These are phyloP conservation scores for Mycena epipterygia DNA, from an alignment of 768 basidiomycete genomes.

Conservation along the genomic window DNA sequence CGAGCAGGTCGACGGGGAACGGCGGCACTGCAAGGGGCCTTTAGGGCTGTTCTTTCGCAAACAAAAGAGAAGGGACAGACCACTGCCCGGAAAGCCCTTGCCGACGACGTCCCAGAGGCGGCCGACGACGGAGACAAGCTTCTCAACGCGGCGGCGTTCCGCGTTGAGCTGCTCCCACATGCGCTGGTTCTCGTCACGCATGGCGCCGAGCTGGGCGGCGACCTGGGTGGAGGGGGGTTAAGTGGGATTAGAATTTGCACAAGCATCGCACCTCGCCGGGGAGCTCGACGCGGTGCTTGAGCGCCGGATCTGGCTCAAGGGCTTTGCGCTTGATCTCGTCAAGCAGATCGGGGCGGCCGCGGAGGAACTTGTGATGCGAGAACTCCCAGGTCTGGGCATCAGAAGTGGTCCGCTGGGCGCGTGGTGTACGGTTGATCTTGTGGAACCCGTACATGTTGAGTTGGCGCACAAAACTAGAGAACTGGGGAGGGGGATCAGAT, in stretches of 20 bases:
- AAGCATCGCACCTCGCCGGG: conserved; percentile 78
- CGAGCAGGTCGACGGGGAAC: conserved; percentile 67
- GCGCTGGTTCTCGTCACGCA: conserved; percentile 80
- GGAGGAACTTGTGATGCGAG: conserved; percentile 88
- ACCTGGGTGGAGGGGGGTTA: conserved; percentile 54
- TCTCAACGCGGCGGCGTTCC: conserved; percentile 74
- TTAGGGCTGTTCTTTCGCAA: conserved; percentile 6
- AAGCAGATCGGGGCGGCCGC: conserved; percentile 83
- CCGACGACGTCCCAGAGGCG: conserved; percentile 74
- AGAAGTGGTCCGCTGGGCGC: conserved; percentile 84
- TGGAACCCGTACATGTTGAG: conserved; percentile 98
- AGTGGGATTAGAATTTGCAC: conserved; percentile 35
- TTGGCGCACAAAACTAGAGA: conserved; percentile 94
- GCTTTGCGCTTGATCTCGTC: conserved; percentile 92
- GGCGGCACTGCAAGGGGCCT: conserved; percentile 51
- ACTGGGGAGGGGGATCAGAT: conserved; percentile 57
- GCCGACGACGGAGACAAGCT: conserved; percentile 69
- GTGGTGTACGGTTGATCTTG: conserved; percentile 92
- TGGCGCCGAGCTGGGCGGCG: conserved; percentile 73
- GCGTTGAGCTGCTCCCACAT: conserved; percentile 68
- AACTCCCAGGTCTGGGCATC: conserved; percentile 93
- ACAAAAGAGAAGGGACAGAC: conserved; percentile 54
- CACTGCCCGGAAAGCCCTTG: conserved; percentile 66
- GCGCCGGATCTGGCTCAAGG: conserved; percentile 80
- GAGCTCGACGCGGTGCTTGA: conserved; percentile 81